Conservation (phyloP, 108 stramenopile genomes). For the Cyclotella choctawhatcheeana region DNA sequence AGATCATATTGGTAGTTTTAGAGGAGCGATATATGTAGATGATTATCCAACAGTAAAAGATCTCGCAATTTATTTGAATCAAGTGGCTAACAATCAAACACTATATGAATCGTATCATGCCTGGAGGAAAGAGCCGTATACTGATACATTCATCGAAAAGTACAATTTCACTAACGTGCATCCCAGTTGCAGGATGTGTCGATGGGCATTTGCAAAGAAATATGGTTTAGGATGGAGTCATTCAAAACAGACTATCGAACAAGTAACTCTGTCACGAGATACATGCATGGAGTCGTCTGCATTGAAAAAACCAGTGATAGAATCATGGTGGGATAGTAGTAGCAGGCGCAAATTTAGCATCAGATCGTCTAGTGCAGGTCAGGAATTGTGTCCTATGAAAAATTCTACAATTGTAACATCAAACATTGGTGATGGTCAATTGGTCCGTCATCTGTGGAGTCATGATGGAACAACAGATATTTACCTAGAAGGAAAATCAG, state of each 20-base stretch:
- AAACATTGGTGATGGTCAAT: constrained; percentile 13
- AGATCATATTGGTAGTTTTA: constrained; percentile 60
- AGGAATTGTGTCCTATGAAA: constrained; percentile 15
- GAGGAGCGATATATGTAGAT: constrained; percentile 60
- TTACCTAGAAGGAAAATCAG: constrained; percentile 3
- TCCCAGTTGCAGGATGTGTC: constrained; percentile 66
- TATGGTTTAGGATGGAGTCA: constrained; percentile 75
- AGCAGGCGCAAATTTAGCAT: background rate
- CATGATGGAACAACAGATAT: constrained; percentile 30
- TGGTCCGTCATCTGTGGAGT: constrained; percentile 26
- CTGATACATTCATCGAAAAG: constrained; percentile 48
- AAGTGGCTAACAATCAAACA: constrained; percentile 53
- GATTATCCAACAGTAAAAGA: constrained; percentile 54
- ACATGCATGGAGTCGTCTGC: constrained; percentile 40
- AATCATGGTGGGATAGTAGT: constrained; percentile 51
- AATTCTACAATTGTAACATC: constrained; percentile 15
- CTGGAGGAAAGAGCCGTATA: constrained; percentile 65
- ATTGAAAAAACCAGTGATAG: constrained; percentile 48
- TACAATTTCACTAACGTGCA: constrained; percentile 59
- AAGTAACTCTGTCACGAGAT: constrained; percentile 35
- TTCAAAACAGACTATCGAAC: constrained; percentile 43
- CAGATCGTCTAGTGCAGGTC: background rate
- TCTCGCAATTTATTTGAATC: constrained; percentile 57
- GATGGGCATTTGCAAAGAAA: constrained; percentile 62
- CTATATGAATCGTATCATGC: constrained; percentile 74